Evolutionary conservation across 2,329 filamentous ascomycete genomes (phyloP).

Genomic region (Colletotrichum camelliae): DNA sequence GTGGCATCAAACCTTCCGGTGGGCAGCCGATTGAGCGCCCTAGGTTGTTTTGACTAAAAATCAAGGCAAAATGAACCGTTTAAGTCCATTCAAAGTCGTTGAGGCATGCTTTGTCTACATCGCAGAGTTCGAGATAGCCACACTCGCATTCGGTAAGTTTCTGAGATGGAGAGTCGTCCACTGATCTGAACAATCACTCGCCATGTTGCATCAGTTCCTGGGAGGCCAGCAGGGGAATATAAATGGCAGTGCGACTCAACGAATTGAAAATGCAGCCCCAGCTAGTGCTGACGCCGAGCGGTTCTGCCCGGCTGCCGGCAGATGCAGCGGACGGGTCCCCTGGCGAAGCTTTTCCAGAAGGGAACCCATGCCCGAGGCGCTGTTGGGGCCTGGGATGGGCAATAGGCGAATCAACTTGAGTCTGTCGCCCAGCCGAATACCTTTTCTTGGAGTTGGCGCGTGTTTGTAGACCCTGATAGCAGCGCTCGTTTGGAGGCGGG

Average conservation of each 20-base stretch:
- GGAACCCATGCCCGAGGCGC: neutral
- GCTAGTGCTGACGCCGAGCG: neutral
- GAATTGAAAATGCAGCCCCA: neutral
- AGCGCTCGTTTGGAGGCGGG: neutral
- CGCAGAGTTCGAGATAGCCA: neutral
- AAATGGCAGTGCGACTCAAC: neutral
- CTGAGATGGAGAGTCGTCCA: too few species aligned
- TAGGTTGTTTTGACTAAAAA: accelerated
- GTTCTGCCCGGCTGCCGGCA: neutral
- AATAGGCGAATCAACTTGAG: neutral
- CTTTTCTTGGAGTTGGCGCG: neutral
- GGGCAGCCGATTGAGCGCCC: neutral
- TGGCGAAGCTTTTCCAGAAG: neutral
- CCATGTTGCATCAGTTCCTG: neutral
- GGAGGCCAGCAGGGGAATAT: neutral
- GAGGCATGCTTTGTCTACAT: neutral
- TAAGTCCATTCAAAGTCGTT: neutral
- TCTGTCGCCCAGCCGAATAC: neutral
- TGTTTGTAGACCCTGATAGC: neutral
- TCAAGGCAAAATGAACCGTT: neutral
- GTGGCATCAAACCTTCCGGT: neutral
- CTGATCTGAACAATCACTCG: too few species aligned
- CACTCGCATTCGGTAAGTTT: too few species aligned
- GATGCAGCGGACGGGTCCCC: neutral
- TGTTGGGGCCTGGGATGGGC: too few species aligned